phyloP scores from a whole-genome alignment of 495 filamentous ascomycete genomes.

The Staphylotrichum longicolle region DNA sequence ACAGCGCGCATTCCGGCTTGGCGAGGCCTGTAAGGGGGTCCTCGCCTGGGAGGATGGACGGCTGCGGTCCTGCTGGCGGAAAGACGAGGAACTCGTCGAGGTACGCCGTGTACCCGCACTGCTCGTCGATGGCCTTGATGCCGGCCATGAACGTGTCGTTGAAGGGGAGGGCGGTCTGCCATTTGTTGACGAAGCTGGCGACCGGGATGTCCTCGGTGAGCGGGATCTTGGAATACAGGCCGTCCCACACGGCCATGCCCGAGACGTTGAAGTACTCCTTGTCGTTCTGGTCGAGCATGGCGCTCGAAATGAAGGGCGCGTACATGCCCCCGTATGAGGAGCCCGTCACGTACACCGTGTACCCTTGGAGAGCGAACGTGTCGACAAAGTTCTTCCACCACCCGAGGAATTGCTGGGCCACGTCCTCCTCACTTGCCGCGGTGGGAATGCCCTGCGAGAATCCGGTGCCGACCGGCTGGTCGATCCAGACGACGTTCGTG shows the following conservation, averaged over 20 bases:
- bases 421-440: conserved; percentile 62
- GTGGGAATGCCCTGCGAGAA: conserved; percentile 65
- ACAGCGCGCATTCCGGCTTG: conserved; percentile 53
- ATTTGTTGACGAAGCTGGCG: conserved; percentile 66
- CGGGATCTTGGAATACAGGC: conserved; percentile 57
- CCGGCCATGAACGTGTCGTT: conserved; percentile 64
- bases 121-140: conserved; percentile 56
- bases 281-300: conserved; percentile 71
- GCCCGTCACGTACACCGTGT: conserved; percentile 67
- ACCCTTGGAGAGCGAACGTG: conserved; percentile 62
- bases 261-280: conserved; percentile 64
- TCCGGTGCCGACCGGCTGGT: conserved; percentile 76
- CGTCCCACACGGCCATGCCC: conserved; percentile 71
- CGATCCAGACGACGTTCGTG: conserved; percentile 66
- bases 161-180: conserved; percentile 59
- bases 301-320: conserved; percentile 75
- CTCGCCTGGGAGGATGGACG: conserved; percentile 36
- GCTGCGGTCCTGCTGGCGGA: conserved; percentile 64
- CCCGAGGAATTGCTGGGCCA: conserved; percentile 66
- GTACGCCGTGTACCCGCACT: conserved; percentile 69
- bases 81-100: conserved; percentile 63
- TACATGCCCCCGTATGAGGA: conserved; percentile 70
- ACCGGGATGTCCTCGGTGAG: conserved; percentile 56
- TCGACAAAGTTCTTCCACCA: conserved; percentile 72
- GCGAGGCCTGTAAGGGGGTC: conserved; percentile 28